A percentile compares a stretch with the other conserved stretches of the same genome.
phyloP scores from a whole-genome alignment of 352 stramenopile species.

The Aphanomyces euteiches region DNA sequence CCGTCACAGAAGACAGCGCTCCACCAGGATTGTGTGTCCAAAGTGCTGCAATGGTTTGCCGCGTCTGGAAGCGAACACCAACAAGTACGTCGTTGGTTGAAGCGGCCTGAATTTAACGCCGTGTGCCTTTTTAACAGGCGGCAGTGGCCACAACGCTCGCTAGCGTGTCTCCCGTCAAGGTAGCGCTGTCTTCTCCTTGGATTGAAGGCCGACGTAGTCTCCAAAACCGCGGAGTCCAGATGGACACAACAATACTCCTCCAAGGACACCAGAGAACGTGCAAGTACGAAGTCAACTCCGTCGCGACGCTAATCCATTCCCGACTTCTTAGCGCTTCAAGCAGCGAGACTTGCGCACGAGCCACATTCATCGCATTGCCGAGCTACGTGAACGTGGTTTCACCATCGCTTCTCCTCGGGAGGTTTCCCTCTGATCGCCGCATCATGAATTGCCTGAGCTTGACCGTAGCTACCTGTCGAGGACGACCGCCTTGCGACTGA shows the following conservation, averaged over 20 bases:
- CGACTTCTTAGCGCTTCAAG: constrained; percentile 44
- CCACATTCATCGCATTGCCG: constrained; percentile 64
- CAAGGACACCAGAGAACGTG: neutral
- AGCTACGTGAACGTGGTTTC: constrained; percentile 38
- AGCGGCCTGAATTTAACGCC: neutral
- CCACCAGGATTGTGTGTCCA: constrained; percentile 46
- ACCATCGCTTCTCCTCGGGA: constrained; percentile 32
- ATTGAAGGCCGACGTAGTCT: neutral
- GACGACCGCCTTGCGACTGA: constrained; percentile 7
- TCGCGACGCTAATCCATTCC: no score
- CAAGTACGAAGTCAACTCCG: no score
- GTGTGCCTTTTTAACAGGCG: constrained; percentile 30
- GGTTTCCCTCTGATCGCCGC: constrained; percentile 28
- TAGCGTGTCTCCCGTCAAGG: constrained; percentile 56
- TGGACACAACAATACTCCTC: neutral
- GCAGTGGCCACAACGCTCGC: constrained; percentile 38
- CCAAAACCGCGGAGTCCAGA: neutral
- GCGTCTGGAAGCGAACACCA: constrained; percentile 32
- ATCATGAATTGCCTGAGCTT: constrained; percentile 28
- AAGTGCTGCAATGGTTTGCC: constrained; percentile 62
- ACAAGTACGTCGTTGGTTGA: constrained; percentile 25
- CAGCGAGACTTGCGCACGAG: constrained; percentile 58
- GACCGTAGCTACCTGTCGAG: neutral
- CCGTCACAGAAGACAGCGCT: constrained; percentile 44
- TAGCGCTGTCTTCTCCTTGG: constrained; percentile 26